Conservation (phyloP, 2,329 filamentous ascomycete species). For the Falciphora oryzae region DNA sequence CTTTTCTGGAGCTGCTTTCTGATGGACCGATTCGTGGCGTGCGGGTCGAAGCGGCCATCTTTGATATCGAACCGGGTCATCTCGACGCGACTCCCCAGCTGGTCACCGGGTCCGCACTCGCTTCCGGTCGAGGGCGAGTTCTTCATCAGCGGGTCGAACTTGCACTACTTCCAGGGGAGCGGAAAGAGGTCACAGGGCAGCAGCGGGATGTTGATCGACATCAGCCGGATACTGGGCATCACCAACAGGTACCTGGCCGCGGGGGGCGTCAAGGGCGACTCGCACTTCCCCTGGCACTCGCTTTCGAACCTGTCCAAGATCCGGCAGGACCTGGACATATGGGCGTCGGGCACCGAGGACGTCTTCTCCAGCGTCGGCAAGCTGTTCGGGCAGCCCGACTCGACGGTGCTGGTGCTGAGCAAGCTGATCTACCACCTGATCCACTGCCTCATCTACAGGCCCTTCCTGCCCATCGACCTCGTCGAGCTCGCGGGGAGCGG, state of each 20-base stretch:
- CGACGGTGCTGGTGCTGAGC: slow-evolving; percentile 72
- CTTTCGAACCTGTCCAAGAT: slow-evolving; percentile 83
- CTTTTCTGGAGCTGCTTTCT: slow-evolving; percentile 88
- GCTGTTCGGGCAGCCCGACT: slow-evolving; percentile 72
- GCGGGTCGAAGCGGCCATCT: slow-evolving; percentile 77
- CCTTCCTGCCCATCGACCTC: slow-evolving; percentile 79
- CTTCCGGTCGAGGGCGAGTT: slow-evolving; percentile 69
- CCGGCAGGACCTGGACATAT: slow-evolving; percentile 75
- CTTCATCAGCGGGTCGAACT: slow-evolving; percentile 72
- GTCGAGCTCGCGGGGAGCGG: slow-evolving; percentile 72
- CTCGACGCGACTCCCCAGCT: slow-evolving; percentile 68
- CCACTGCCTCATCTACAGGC: slow-evolving; percentile 80
- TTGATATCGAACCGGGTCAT: slow-evolving; percentile 73
- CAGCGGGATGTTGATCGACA: slow-evolving; percentile 77
- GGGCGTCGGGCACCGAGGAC: slow-evolving; percentile 76
- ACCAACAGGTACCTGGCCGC: slow-evolving; percentile 81
- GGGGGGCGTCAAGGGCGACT: slow-evolving; percentile 82
- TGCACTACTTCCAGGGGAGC: slow-evolving; percentile 64
- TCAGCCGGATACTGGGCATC: slow-evolving; percentile 73
- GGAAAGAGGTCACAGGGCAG: slow-evolving; percentile 69
- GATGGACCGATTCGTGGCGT: slow-evolving; percentile 76
- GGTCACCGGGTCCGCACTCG: slow-evolving; percentile 56
- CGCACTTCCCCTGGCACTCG: slow-evolving; percentile 86
- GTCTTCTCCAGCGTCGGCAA: slow-evolving; percentile 70
- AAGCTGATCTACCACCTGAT: slow-evolving; percentile 84